These are phyloP conservation scores for Fusarium anthophilum DNA, from an alignment of 2,329 filamentous ascomycete species.

Conservation along the genomic window DNA sequence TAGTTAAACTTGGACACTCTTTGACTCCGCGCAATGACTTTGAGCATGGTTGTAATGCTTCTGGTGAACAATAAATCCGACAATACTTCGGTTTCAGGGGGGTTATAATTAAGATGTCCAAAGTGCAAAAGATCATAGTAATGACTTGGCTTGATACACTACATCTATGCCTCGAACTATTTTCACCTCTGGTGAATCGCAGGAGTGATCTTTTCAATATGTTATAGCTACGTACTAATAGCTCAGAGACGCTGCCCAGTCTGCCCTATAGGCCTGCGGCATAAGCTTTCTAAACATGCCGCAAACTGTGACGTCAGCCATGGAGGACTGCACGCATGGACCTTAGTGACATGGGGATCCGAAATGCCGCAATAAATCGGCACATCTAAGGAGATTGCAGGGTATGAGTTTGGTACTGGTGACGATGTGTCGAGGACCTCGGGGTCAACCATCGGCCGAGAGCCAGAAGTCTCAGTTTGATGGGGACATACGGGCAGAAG, in stretches of 20 bases:
- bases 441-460: background rate
- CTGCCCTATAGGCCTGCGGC: background rate
- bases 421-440: too few species aligned
- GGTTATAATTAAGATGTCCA: background rate
- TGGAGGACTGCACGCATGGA: too few species aligned
- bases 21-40: fast-evolving
- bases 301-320: background rate
- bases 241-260: too few species aligned
- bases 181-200: fast-evolving
- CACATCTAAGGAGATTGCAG: background rate
- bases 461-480: too few species aligned
- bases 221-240: background rate
- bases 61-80: background rate
- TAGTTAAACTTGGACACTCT: background rate
- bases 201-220: too few species aligned
- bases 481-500: fast-evolving
- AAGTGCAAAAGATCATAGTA: background rate
- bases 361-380: background rate
- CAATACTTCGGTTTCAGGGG: background rate
- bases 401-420: background rate
- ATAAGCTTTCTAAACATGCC: too few species aligned
- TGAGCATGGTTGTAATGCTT: fast-evolving
- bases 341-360: background rate
- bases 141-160: fast-evolving
- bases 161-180: fast-evolving